Base-by-base conservation (phyloP, 768 basidiomycete genomes). In the Lactarius evosmus region DNA sequence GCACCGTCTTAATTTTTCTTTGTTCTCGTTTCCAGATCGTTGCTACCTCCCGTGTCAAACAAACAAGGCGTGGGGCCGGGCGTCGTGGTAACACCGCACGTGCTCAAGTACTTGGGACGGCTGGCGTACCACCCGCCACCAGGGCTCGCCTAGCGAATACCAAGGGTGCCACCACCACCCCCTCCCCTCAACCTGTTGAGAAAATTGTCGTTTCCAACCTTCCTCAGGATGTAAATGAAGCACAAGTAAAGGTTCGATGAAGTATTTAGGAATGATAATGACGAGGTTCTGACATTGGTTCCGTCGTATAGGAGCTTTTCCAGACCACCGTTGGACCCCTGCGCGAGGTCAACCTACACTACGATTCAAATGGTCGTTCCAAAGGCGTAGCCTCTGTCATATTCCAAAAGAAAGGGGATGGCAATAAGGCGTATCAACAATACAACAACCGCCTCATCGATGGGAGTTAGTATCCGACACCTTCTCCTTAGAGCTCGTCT, bases 391-490 rank as follows among this genome's bases (percentile, higher is more conserved):
- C 96, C 38, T 84, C 89, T 16, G 88, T 99, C 62, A 80, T 85
- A 70, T 98, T 98, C 82, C 79, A 81, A 70, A 85, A 83, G 71
- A 89, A 87, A 72, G 95, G 94, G 63, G 93, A 95, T 72, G 97
- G 89, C 63, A 86, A 86, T 74, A 93, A 89, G 82, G 97, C 97
- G 3, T 95, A 87, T 76, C 83, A 89, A 70, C 85, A 92, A 69
- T 99, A 98, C 82, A 93, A 99, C 84, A 93, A 92, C 80, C 89
- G 97, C 75, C 90, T 98, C 79, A 95, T 99, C 86, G 97, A 99
- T 89, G 94, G 95, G 82, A 97, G 97, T 99, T 91, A 94, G 97
- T 98, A 91, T 83, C 85, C 80, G 79, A 82, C 74, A 73, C 70
- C 75, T 77, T 67, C 66, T 65, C 66, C 67, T 72, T 72, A 69